Conservation (phyloP, 2,329 filamentous ascomycete species). For the Neospermospora avenae region DNA sequence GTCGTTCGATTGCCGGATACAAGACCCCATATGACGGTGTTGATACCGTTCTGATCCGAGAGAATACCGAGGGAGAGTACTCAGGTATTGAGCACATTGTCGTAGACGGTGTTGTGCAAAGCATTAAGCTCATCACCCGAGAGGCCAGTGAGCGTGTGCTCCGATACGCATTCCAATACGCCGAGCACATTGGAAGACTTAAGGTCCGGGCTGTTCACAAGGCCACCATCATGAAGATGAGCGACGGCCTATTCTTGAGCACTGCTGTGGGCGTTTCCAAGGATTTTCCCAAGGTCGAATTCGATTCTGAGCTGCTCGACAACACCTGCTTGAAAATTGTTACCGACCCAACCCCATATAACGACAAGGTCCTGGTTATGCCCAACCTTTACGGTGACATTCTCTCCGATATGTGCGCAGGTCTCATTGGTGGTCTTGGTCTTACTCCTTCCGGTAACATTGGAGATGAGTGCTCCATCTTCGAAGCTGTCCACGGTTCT, state of each 20-base stretch:
- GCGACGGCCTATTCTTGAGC: slow-evolving; percentile 94
- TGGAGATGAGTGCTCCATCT: slow-evolving; percentile 98
- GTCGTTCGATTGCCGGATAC: slow-evolving; percentile 94
- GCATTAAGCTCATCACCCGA: slow-evolving; percentile 98
- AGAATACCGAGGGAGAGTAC: slow-evolving; percentile 99
- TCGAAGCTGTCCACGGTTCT: slow-evolving; percentile 97
- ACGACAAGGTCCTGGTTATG: slow-evolving; percentile 98
- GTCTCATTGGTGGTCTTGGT: slow-evolving; percentile 95
- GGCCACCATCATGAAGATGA: slow-evolving; percentile 99
- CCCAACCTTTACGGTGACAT: slow-evolving; percentile 99
- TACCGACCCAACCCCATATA: slow-evolving; percentile 92
- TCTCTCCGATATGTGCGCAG: slow-evolving; percentile 98
- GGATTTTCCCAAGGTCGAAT: slow-evolving; percentile 94
- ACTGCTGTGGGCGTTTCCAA: slow-evolving; percentile 82
- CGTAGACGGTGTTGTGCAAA: slow-evolving; percentile 96
- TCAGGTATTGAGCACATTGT: slow-evolving; percentile 98
- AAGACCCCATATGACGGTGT: slow-evolving; percentile 98
- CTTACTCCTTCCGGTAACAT: slow-evolving; percentile 98
- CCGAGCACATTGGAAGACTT: slow-evolving; percentile 85
- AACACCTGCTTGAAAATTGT: slow-evolving; percentile 99
- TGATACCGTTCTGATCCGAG: slow-evolving; percentile 95
- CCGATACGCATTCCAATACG: slow-evolving; percentile 97
- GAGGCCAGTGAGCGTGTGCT: slow-evolving; percentile 94
- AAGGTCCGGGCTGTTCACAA: slow-evolving; percentile 99
- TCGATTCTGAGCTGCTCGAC: slow-evolving; percentile 96